Evolutionary conservation across 208 protist species (phyloP).

Genomic region (Acanthamoeba castellanii): DNA sequence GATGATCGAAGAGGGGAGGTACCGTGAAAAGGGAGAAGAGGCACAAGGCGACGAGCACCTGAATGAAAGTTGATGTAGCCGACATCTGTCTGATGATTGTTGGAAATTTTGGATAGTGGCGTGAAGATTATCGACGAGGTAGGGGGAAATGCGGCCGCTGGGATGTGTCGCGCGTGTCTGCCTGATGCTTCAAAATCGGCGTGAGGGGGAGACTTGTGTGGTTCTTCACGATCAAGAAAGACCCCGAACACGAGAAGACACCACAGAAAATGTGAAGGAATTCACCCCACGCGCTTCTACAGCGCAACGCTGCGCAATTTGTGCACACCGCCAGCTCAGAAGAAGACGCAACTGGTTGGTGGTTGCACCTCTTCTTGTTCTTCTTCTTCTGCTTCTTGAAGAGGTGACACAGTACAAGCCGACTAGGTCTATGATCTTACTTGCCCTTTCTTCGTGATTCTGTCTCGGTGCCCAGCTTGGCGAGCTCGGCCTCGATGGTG

Average conservation of each 20-base stretch:
- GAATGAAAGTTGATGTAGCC: neutral
- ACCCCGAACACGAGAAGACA: neutral
- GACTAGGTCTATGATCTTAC: neutral
- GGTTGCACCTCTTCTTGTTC: too few species aligned
- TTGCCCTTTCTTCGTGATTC: neutral
- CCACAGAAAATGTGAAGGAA: neutral
- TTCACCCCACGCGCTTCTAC: neutral
- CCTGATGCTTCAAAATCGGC: too few species aligned
- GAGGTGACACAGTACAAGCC: too few species aligned
- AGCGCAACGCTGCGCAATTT: too few species aligned
- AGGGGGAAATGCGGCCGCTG: too few species aligned
- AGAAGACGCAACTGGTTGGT: too few species aligned
- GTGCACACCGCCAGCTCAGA: too few species aligned
- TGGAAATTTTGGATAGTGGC: too few species aligned
- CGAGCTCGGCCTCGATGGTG: neutral
- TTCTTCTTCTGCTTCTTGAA: neutral
- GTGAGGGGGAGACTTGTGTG: too few species aligned
- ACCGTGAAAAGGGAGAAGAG: neutral
- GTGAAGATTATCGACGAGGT: too few species aligned
- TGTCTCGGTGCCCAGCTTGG: neutral
- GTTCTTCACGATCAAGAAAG: too few species aligned
- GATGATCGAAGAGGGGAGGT: neutral
- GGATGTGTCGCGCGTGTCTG: too few species aligned
- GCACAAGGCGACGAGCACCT: neutral
- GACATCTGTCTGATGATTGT: neutral